Base-by-base conservation (phyloP, 805 yeast genomes). In the Wickerhamiella alocasiicola region DNA sequence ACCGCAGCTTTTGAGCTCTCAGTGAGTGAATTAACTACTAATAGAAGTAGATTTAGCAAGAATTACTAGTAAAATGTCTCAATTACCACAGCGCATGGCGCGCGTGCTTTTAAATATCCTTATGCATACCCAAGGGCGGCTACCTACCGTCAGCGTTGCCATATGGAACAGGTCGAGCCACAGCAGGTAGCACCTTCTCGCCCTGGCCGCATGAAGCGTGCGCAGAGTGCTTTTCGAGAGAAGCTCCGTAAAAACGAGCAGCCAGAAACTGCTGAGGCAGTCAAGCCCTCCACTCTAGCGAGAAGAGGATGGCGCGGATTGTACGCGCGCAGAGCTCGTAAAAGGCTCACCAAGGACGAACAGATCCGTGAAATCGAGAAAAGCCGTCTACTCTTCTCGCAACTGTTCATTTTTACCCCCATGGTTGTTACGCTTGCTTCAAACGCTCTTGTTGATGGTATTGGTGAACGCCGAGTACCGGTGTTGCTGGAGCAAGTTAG, bases 401-500 rank as follows among this genome's bases (percentile, higher is more conserved):
- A 81, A 20, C 61, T 82, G 44, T 50, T 71, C 5, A 63, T 80
- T 4, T 93, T 81, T 9, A 67, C 78, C 9, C 87, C 95, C 0
- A 77, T 83, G 45, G 46, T 49, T 0, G 63, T 82, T 43, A 65
- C 84, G 43, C 66, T 84, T 4, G 84, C 91, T 4, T 74, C 93
- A 1, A 70, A 77, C 28, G 73, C 91, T 45, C 65, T 77, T 34
- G 71, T 74, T 40, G 95, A 85, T 56, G 94, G 83, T 12, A 49
- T 48, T 15, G 51, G 48, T 31, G 53, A 53, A 32, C 71, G 77
- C 42, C 71, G 95, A 45, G 91, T 94, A 0, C 95, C 98, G 1
- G 65, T 88, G 25, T 58, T 91, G 30, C 60, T 85, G 29, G 78
- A 81, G 13, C 72, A 85, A 57, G 54, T 91, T 18, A 79, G 83